Conservation (phyloP, 148 eudicot species). For the Polygonum maritimum region DNA sequence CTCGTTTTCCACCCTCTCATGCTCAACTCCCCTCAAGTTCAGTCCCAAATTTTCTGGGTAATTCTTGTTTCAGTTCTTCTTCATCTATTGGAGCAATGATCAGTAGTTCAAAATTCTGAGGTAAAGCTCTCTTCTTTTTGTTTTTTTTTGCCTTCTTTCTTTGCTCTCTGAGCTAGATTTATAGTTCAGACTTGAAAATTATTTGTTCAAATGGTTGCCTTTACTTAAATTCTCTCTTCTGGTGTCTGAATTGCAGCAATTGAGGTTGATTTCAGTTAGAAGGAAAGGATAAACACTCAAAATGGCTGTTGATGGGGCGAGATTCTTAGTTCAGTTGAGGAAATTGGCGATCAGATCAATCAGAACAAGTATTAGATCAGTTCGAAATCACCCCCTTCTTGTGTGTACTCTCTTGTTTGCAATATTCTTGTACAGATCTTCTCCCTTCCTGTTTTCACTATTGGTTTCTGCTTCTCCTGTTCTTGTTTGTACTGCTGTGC, state of each 20-base stretch:
- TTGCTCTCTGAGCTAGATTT: neutral
- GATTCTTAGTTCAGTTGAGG: slow-evolving; percentile 31
- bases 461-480: slow-evolving; percentile 65
- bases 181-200: neutral
- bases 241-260: slow-evolving; percentile 5
- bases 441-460: slow-evolving; percentile 48
- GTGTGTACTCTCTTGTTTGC: slow-evolving; percentile 40
- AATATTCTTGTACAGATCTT: slow-evolving; percentile 42
- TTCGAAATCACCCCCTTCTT: slow-evolving; percentile 47
- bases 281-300: neutral
- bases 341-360: slow-evolving; percentile 30
- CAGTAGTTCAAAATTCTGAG: neutral
- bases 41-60: neutral
- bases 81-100: neutral
- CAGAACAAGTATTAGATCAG: slow-evolving; percentile 40
- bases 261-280: neutral
- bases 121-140: neutral
- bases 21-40: neutral
- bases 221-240: neutral
- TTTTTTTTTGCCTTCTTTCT: neutral
- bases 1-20: neutral
- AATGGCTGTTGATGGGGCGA: slow-evolving; percentile 30
- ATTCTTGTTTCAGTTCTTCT: neutral
- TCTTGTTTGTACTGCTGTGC: slow-evolving; percentile 60
- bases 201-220: neutral